A percentile compares a stretch with the other conserved stretches of the same genome.
These are phyloP conservation scores for Astragalus membranaceus DNA, from an alignment of 306 rosid genomes.

Conservation along the genomic window DNA sequence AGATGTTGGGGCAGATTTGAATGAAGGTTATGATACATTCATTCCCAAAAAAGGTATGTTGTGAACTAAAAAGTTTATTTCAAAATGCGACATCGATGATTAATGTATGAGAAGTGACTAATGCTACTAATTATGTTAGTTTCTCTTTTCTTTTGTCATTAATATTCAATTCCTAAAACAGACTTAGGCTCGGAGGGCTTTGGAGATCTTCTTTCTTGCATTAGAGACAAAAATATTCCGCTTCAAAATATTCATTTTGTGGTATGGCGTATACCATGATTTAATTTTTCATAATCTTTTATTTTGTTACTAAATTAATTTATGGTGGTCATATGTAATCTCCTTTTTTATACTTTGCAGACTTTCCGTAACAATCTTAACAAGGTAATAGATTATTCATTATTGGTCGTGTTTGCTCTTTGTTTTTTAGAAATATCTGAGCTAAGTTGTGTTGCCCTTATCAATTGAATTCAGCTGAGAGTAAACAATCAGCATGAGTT, in stretches of 20 bases:
- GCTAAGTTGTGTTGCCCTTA: background rate
- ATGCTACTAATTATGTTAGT: background rate
- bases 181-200: slow-evolving; percentile 88
- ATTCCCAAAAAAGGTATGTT: slow-evolving; percentile 58
- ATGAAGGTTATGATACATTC: slow-evolving; percentile 80
- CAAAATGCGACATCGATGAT: background rate
- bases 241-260: slow-evolving; percentile 94
- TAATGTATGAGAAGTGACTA: slow-evolving; percentile 12
- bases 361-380: slow-evolving; percentile 90
- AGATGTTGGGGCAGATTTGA: slow-evolving; percentile 84
- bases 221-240: slow-evolving; percentile 70
- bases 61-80: background rate
- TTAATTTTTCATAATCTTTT: background rate
- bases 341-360: slow-evolving; percentile 38
- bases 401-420: background rate
- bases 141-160: slow-evolving; percentile 7
- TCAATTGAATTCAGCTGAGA: background rate
- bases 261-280: slow-evolving; percentile 43
- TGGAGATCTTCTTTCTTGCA: slow-evolving; percentile 87
- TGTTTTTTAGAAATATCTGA: background rate
- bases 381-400: slow-evolving; percentile 52
- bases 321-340: slow-evolving; percentile 11
- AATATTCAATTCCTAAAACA: slow-evolving; percentile 25
- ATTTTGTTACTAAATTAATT: slow-evolving; percentile 8
- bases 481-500: background rate